A percentile compares a stretch with the other conserved stretches of the same genome.
Evolutionary conservation across 331 rosid genomes (phyloP).

Genomic region (Saraca asoca): DNA sequence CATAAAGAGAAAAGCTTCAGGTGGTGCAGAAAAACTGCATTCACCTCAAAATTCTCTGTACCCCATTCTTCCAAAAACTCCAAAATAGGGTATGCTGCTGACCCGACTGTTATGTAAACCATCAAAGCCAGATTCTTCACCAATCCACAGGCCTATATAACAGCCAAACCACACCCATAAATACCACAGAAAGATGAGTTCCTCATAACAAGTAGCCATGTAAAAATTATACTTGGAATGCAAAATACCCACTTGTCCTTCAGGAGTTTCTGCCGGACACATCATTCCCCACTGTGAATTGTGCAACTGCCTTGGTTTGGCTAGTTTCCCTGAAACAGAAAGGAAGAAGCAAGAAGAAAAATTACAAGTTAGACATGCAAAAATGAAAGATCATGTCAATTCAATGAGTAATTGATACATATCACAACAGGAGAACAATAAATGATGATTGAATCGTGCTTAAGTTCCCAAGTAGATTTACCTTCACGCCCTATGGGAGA

Average conservation of each 20-base stretch:
- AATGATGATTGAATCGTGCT: background rate
- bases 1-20: slow-evolving; percentile 19
- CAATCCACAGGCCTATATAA: slow-evolving; percentile 89
- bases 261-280: slow-evolving; percentile 99
- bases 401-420: slow-evolving; percentile 26
- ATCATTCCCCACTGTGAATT: slow-evolving; percentile 99
- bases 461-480: slow-evolving; percentile 36
- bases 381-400: background rate
- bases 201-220: slow-evolving; percentile 10
- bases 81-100: slow-evolving; percentile 94
- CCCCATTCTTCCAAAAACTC: slow-evolving; percentile 99
- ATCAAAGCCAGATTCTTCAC: slow-evolving; percentile 97
- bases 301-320: slow-evolving; percentile 93
- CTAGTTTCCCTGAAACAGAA: slow-evolving; percentile 73
- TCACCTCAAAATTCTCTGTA: slow-evolving; percentile 97
- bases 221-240: slow-evolving; percentile 21
- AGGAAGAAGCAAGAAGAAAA: slow-evolving; percentile 4
- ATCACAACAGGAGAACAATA: background rate
- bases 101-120: slow-evolving; percentile 98
- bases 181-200: slow-evolving; percentile 24
- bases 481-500: slow-evolving; percentile 99
- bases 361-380: background rate
- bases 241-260: slow-evolving; percentile 81
- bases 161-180: slow-evolving; percentile 36
- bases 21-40: slow-evolving; percentile 26